Base-by-base conservation (phyloP, 306 rosid genomes). In the Gastrolobium bilobum region DNA sequence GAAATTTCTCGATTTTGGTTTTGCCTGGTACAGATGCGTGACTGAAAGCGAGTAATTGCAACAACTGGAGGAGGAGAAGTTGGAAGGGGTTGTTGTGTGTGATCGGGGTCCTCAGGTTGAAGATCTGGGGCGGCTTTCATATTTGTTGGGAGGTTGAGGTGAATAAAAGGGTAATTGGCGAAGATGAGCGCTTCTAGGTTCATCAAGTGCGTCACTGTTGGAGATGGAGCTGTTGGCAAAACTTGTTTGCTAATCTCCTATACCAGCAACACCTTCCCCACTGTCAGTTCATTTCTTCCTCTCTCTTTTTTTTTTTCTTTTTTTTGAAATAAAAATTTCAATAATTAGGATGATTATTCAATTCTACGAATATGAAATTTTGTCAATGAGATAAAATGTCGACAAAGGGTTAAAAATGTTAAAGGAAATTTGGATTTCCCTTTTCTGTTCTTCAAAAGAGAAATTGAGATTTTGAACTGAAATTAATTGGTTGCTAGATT, bases 141-240 rank as follows among this genome's bases (percentile, higher is more conserved):
- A 69, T 66, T 67, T 47, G 33, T 29, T 70, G 30, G 75, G 68
- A 57, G 44, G 15, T 56, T 74, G 48, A 39, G 75, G 79, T 69
- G 71, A 85, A 40, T 14, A 31, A 14, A 76, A 68, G 46, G 54
- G 64, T 60, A 38, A 33, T 61, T 66, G 14, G 44, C 61, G 77
- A 59, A 81, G 71, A 95, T 96, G 99, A 93, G 98, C 85, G 97
- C 99, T 73, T 93, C 99, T 67, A 93, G 96, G 93, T 96, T 96
- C 93, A 93, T 93, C 79, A 96, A 93, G 91, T 96, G 97, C 77
- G 99, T 96, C 42, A 96, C 98, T 20, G 99, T 96, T 78, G 97
- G 99, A 10, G 99, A 96, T 74, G 99, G 99, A 70, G 99, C 98
- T 82, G 99, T 96, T 79, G 99, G 99, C 58, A 96, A 96, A 87